Conservation (phyloP, 352 stramenopile species). For the Pythium aristosporum region DNA sequence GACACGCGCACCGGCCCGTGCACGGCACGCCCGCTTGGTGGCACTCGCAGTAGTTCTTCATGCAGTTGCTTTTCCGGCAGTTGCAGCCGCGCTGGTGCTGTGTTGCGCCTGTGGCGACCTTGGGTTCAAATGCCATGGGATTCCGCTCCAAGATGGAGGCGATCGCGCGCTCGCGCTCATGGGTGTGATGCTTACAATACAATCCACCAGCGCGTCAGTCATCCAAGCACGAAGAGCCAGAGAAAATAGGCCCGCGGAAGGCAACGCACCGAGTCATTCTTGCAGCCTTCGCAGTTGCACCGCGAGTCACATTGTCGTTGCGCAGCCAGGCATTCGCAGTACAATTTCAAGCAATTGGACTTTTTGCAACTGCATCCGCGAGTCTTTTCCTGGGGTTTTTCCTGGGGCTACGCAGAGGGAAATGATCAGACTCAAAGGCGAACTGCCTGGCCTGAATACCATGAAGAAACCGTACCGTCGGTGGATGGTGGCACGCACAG, state of each 20-base stretch:
- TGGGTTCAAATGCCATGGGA: constrained; percentile 93
- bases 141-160: constrained; percentile 90
- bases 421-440: too few relatives aligned
- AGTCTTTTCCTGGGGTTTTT: constrained; percentile 32
- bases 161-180: constrained; percentile 79
- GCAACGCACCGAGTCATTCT: constrained; percentile 45
- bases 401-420: not conserved
- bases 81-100: constrained; percentile 94
- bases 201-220: not conserved
- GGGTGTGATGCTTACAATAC: constrained; percentile 38
- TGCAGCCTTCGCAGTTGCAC: constrained; percentile 84
- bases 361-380: constrained; percentile 96
- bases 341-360: constrained; percentile 96
- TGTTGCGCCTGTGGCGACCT: constrained; percentile 81
- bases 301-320: constrained; percentile 67
- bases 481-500: constrained; percentile 29
- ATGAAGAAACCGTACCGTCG: not conserved
- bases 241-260: not conserved
- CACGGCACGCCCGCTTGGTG: constrained; percentile 90
- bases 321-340: constrained; percentile 81
- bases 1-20: constrained; percentile 80
- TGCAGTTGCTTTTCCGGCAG: constrained; percentile 94
- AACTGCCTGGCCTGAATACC: not conserved
- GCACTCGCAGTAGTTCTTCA: constrained; percentile 99
- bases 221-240: not conserved